Evolutionary conservation across 495 filamentous ascomycete genomes (phyloP).

Genomic region (Gamarada debralockiae): DNA sequence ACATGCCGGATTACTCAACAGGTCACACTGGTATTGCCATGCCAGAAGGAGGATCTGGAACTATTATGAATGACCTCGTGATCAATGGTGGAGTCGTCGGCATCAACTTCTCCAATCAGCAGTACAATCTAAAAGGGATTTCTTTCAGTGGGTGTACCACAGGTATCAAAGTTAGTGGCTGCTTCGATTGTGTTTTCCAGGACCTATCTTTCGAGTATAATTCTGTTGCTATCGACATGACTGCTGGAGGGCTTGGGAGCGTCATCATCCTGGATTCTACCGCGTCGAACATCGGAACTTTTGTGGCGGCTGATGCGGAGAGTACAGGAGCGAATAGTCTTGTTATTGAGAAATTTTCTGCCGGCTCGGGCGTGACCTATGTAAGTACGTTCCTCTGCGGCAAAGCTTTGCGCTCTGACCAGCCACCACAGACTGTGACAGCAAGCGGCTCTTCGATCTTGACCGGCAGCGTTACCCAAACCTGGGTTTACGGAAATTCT

Average conservation of each 20-base stretch:
- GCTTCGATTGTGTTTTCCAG: background rate
- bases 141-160: background rate
- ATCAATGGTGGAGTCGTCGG: slow-evolving; percentile 4
- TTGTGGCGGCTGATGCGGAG: background rate
- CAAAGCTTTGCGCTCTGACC: no score
- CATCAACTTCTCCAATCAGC: background rate
- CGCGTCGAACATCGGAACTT: background rate
- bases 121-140: background rate
- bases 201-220: background rate
- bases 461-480: no score
- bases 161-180: background rate
- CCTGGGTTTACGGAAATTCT: no score
- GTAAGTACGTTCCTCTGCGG: no score
- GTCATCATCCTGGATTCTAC: background rate
- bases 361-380: no score
- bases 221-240: background rate
- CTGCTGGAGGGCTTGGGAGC: background rate
- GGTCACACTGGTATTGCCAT: slow-evolving; percentile 34
- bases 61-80: slow-evolving; percentile 39
- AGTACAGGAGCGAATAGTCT: background rate
- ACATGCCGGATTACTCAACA: slow-evolving; percentile 45
- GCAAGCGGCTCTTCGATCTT: no score
- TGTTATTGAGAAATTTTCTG: background rate
- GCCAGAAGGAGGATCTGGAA: slow-evolving; percentile 29
- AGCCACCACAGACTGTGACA: no score